These are phyloP conservation scores for Populus davidiana DNA, from an alignment of 345 rosid species.

Conservation along the genomic window DNA sequence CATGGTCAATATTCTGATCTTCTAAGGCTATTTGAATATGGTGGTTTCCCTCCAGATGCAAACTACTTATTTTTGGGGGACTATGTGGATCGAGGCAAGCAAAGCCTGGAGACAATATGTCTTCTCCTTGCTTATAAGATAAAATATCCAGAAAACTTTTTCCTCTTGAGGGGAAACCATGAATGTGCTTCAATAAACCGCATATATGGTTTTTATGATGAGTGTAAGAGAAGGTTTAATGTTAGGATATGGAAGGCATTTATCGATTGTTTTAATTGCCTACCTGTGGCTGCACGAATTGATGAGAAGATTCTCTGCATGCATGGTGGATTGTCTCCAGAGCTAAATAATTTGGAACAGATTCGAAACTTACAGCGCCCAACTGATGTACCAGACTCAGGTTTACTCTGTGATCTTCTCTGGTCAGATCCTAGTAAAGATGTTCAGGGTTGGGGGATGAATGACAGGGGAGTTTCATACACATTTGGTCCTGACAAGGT, in stretches of 20 bases:
- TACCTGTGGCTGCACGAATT: slow-evolving; percentile 78
- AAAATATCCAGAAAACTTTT: slow-evolving; percentile 73
- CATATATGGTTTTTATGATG: slow-evolving; percentile 83
- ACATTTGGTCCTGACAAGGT: slow-evolving; percentile 74
- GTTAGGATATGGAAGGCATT: slow-evolving; percentile 73
- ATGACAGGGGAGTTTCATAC: slow-evolving; percentile 82
- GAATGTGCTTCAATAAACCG: slow-evolving; percentile 86
- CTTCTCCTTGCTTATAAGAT: slow-evolving; percentile 84
- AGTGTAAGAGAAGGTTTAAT: slow-evolving; percentile 77
- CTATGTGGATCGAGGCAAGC: slow-evolving; percentile 87
- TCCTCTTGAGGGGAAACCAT: slow-evolving; percentile 85
- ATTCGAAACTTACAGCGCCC: slow-evolving; percentile 67
- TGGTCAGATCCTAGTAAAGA: slow-evolving; percentile 88
- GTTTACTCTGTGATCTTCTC: slow-evolving; percentile 81
- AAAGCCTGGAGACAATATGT: slow-evolving; percentile 87
- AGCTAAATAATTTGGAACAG: slow-evolving; percentile 55
- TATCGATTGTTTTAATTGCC: slow-evolving; percentile 83
- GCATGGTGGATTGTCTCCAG: slow-evolving; percentile 95
- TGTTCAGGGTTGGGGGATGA: slow-evolving; percentile 74
- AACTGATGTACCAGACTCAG: slow-evolving; percentile 72
- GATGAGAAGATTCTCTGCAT: slow-evolving; percentile 88
- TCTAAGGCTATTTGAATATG: slow-evolving; percentile 78
- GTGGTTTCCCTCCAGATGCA: slow-evolving; percentile 73
- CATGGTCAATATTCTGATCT: slow-evolving; percentile 89
- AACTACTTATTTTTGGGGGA: slow-evolving; percentile 83